A percentile compares a stretch with the other conserved stretches of the same genome.
These are phyloP conservation scores for Haplosporangium sp. DNA, from an alignment of 371 early-diverging fungal species.

Conservation along the genomic window DNA sequence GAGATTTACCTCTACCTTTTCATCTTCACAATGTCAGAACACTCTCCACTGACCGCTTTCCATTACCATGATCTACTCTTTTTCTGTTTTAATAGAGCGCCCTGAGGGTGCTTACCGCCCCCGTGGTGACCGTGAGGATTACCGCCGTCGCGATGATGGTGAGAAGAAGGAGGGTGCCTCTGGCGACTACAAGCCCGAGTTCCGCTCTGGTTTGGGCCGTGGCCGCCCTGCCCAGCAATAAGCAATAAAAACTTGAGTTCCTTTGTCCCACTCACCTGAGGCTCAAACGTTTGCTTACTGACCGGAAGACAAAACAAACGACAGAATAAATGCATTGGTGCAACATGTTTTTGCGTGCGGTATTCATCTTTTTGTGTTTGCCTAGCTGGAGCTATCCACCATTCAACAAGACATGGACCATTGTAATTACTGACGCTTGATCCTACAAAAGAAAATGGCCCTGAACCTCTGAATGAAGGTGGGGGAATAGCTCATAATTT, in stretches of 20 bases:
- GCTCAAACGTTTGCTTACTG: slow-evolving; percentile 10
- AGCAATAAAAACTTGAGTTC: slow-evolving; percentile 36
- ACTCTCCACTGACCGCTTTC: slow-evolving; percentile 13
- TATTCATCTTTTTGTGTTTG: no score
- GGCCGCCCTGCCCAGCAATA: slow-evolving; percentile 58
- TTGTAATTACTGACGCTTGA: no score
- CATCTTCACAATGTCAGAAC: background rate
- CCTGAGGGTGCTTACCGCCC: slow-evolving; percentile 71
- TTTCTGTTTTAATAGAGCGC: slow-evolving; percentile 34
- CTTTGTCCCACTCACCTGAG: background rate
- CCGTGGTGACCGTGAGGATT: slow-evolving; percentile 84
- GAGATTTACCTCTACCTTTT: no score
- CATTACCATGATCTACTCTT: background rate
- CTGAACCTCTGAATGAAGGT: no score
- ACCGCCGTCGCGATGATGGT: slow-evolving; percentile 85
- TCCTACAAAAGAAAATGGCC: no score
- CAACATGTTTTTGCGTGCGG: background rate
- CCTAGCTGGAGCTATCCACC: no score
- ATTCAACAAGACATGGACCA: no score
- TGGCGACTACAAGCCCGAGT: slow-evolving; percentile 96
- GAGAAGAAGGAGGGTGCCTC: slow-evolving; percentile 92
- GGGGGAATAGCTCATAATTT: no score
- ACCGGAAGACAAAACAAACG: slow-evolving; percentile 13
- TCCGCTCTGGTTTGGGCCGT: slow-evolving; percentile 87
- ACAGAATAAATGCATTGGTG: slow-evolving; percentile 16